Conservation (phyloP, 768 basidiomycete species). For the Terana coerulea region DNA sequence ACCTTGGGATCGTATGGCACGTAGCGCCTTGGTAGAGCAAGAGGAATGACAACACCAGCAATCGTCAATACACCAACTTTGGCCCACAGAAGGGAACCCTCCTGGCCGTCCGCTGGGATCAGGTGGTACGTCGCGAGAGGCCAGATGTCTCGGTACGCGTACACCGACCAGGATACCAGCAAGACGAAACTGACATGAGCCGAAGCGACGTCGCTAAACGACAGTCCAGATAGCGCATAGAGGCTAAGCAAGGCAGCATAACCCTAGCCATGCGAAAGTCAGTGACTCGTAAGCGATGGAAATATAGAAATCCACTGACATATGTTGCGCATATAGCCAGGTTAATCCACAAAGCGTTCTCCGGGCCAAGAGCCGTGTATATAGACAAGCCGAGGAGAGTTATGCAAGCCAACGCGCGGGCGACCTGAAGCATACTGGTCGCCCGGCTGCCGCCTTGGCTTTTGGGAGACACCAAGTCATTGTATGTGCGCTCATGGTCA, state of each 20-base stretch:
- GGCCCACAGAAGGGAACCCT: conserved; percentile 50
- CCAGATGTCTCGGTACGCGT: conserved; percentile 55
- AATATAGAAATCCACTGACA: too few species aligned
- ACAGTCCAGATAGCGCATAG: background rate
- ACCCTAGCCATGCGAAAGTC: too few species aligned
- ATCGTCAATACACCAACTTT: conserved; percentile 44
- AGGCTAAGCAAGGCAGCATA: too few species aligned
- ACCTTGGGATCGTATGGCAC: conserved; percentile 54
- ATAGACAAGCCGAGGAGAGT: background rate
- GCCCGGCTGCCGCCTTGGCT: too few species aligned
- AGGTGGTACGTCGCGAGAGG: conserved; percentile 55
- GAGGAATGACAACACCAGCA: conserved; percentile 46
- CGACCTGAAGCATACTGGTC: too few species aligned
- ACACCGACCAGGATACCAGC: conserved; percentile 35
- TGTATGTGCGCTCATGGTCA: too few species aligned
- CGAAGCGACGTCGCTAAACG: background rate
- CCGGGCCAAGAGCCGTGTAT: too few species aligned
- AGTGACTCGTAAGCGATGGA: too few species aligned
- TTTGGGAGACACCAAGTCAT: too few species aligned
- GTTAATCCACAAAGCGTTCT: too few species aligned
- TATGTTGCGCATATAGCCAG: too few species aligned
- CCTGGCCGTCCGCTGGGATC: conserved; percentile 43
- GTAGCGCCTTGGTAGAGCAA: conserved; percentile 54
- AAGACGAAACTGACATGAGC: background rate
- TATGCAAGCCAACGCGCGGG: background rate